These are phyloP conservation scores for Quercus lobata DNA, from an alignment of 331 rosid species.

Conservation along the genomic window DNA sequence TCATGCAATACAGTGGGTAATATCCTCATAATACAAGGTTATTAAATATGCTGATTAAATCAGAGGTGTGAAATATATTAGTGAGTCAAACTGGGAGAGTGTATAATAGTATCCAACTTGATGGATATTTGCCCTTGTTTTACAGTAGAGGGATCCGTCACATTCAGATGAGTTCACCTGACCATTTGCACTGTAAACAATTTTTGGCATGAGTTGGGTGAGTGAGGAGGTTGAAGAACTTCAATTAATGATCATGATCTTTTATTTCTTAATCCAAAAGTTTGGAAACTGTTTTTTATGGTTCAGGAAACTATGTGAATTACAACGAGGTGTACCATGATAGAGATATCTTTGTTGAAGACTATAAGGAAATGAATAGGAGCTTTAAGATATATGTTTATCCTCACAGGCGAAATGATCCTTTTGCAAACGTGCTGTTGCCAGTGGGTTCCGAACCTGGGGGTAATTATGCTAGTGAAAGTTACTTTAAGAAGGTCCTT, in stretches of 20 bases:
- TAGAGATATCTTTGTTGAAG: constrained; percentile 53
- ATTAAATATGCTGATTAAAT: too few relatives aligned
- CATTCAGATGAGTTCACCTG: neutral
- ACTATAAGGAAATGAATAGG: constrained; percentile 69
- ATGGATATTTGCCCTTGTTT: neutral
- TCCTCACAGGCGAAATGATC: constrained; percentile 60
- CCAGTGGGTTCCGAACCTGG: constrained; percentile 55
- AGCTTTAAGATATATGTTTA: constrained; percentile 81
- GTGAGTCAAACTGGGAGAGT: too few relatives aligned
- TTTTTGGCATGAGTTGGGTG: neutral
- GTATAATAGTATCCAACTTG: neutral
- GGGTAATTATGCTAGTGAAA: constrained; percentile 89
- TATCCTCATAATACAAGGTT: too few relatives aligned
- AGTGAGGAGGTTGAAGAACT: constrained; percentile 9
- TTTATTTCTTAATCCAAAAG: constrained; percentile 10
- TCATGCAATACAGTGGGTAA: too few relatives aligned
- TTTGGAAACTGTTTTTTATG: constrained; percentile 16
- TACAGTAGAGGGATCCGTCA: neutral
- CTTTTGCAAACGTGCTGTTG: constrained; percentile 69
- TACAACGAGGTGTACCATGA: constrained; percentile 63
- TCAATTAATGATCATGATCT: constrained; percentile 1
- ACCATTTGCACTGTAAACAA: neutral
- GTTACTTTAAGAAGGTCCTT: constrained; percentile 71
- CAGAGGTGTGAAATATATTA: too few relatives aligned
- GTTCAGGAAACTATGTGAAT: constrained; percentile 37